Evolutionary conservation across 2,329 filamentous ascomycete genomes (phyloP).

Genomic region (Fusarium concolor): DNA sequence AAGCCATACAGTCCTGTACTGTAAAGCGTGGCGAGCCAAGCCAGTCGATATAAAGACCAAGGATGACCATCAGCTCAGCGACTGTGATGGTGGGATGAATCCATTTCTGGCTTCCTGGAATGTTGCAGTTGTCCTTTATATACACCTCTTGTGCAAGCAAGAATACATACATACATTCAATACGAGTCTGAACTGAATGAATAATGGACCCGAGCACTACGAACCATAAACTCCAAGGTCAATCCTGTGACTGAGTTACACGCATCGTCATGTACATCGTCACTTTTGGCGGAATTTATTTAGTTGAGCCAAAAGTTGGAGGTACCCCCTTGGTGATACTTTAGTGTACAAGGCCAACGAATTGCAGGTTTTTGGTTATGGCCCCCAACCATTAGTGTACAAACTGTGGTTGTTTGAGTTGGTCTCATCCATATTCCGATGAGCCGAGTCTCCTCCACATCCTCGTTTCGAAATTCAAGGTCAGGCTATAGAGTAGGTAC

Average conservation of each 20-base stretch:
- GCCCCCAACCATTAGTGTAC: slow-evolving; percentile 19
- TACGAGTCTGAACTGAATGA: background rate
- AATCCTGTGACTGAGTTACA: slow-evolving; percentile 1
- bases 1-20: too few species aligned
- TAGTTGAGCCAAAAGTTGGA: too few species aligned
- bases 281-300: background rate
- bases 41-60: background rate
- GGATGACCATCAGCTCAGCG: slow-evolving; percentile 8
- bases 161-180: background rate
- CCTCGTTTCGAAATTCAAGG: slow-evolving; percentile 21
- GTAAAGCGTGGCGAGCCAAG: background rate
- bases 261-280: slow-evolving; percentile 28
- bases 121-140: background rate
- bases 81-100: slow-evolving; percentile 27
- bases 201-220: background rate
- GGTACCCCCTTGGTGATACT: too few species aligned
- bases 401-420: background rate
- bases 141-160: slow-evolving; percentile 2
- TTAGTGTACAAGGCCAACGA: too few species aligned
- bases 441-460: slow-evolving; percentile 9
- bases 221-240: background rate
- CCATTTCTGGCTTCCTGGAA: background rate
- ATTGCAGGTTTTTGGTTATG: slow-evolving; percentile 20
- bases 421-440: slow-evolving; percentile 13
- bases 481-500: background rate